Evolutionary conservation across 2,329 filamentous ascomycete genomes (phyloP).

Genomic region (Colletotrichum abscissum): DNA sequence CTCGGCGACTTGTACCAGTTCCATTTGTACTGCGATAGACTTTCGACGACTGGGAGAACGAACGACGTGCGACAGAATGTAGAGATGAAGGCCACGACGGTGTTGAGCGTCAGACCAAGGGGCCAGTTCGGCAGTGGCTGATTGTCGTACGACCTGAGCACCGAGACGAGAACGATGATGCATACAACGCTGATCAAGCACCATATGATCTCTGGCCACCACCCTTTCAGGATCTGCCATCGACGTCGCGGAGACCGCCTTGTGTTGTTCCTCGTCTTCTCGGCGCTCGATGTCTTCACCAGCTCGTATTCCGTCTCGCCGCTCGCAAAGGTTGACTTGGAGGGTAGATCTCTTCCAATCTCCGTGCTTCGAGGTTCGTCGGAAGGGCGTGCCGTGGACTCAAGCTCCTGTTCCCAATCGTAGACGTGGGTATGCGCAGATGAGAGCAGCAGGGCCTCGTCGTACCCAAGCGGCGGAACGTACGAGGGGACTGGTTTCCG

Average conservation of each 20-base stretch:
- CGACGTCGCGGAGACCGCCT: neutral
- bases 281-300: neutral
- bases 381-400: neutral
- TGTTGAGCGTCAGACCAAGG: conserved; percentile 43
- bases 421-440: conserved; percentile 7
- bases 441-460: conserved; percentile 15
- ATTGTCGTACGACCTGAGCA: conserved; percentile 35
- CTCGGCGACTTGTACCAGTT: conserved; percentile 32
- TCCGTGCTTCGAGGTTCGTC: neutral
- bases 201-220: conserved; percentile 18
- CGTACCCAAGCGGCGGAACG: conserved; percentile 3
- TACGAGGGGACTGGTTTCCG: conserved; percentile 11
- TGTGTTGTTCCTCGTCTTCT: neutral
- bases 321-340: neutral
- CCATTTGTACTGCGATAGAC: conserved; percentile 39
- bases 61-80: conserved; percentile 40
- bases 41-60: conserved; percentile 40
- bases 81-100: conserved; percentile 41
- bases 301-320: conserved; percentile 8
- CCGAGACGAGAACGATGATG: conserved; percentile 38
- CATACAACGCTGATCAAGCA: neutral
- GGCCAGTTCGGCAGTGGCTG: conserved; percentile 39
- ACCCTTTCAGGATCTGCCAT: neutral
- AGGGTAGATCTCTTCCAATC: neutral
- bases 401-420: neutral